These are phyloP conservation scores for Celoporthe dispersa DNA, from an alignment of 2,329 filamentous ascomycete genomes.

Conservation along the genomic window DNA sequence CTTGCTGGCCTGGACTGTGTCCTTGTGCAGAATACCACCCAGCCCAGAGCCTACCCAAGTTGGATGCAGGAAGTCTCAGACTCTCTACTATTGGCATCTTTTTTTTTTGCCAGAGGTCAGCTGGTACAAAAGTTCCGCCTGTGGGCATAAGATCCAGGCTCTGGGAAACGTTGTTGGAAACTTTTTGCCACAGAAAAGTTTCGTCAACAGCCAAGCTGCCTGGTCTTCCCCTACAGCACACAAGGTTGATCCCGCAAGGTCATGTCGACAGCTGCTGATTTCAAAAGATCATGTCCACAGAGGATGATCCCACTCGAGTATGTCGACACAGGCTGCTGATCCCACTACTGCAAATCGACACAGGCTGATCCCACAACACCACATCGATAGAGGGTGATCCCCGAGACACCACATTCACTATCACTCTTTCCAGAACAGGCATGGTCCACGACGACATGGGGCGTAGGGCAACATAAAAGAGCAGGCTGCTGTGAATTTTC, in stretches of 20 bases:
- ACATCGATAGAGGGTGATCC: background rate
- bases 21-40: background rate
- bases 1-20: background rate
- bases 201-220: background rate
- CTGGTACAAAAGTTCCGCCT: background rate
- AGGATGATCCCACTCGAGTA: no score
- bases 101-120: background rate
- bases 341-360: background rate
- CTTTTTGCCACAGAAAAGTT: no score
- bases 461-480: background rate
- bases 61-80: background rate
- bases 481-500: background rate
- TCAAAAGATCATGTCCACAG: no score
- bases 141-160: no score
- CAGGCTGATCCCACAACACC: constrained; percentile 6
- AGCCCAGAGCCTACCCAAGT: background rate
- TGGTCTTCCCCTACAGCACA: background rate
- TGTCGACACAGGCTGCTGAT: background rate
- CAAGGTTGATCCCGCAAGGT: background rate
- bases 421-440: background rate
- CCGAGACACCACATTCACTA: constrained; percentile 15
- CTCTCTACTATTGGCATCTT: background rate
- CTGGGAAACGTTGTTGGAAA: no score
- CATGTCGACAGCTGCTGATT: background rate
- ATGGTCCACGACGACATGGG: background rate